phyloP scores from a whole-genome alignment of 2,329 filamentous ascomycete species.

The Aureobasidium mangrovei region DNA sequence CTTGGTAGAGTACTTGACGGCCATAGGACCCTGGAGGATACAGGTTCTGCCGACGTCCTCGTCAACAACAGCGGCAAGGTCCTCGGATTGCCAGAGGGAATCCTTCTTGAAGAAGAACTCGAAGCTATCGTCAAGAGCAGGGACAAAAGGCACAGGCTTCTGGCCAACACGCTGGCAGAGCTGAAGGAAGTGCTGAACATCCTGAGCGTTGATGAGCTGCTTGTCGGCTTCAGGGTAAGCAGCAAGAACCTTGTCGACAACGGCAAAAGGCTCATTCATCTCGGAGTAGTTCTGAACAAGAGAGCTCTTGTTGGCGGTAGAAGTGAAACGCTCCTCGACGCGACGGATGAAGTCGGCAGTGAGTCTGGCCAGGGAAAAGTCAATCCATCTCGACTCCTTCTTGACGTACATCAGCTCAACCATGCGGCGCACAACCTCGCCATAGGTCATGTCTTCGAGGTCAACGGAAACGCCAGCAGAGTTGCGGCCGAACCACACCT shows the following conservation, averaged over 20 bases:
- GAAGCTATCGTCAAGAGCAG: conserved; percentile 90
- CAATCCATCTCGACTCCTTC: conserved; percentile 86
- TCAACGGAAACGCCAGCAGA: conserved; percentile 71
- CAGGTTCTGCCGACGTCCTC: conserved; percentile 95
- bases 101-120: conserved; percentile 99
- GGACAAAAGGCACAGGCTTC: conserved; percentile 95
- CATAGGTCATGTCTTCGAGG: conserved; percentile 92
- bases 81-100: conserved; percentile 97
- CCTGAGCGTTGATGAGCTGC: conserved; percentile 95
- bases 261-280: conserved; percentile 69
- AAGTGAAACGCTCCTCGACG: conserved; percentile 90
- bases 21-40: conserved; percentile 90
- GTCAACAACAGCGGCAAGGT: conserved; percentile 87
- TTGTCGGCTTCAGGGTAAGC: conserved; percentile 78
- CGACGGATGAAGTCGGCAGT: conserved; percentile 95
- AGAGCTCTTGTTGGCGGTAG: conserved; percentile 61
- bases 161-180: conserved; percentile 86
- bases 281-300: conserved; percentile 85
- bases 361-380: conserved; percentile 69
- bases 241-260: conserved; percentile 69
- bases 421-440: conserved; percentile 76
- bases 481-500: conserved; percentile 92
- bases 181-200: conserved; percentile 92
- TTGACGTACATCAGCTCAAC: conserved; percentile 86
- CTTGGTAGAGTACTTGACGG: conserved; percentile 79